Base-by-base conservation (phyloP, 2,329 filamentous ascomycete species). In the Penicillium sp. region DNA sequence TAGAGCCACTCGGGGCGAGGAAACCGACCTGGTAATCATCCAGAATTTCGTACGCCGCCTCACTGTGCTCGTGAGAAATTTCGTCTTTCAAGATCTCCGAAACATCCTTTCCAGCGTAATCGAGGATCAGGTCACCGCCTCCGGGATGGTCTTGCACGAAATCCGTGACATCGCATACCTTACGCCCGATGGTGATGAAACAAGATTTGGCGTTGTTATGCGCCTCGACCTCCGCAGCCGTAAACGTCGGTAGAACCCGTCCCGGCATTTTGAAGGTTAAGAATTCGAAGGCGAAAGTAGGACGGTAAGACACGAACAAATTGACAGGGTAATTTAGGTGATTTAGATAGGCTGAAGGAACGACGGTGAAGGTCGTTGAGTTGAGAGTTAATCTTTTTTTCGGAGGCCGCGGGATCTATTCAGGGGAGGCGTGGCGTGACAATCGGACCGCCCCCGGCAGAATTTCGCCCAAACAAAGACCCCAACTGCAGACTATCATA, bases 11-110 rank as follows among this genome's bases (percentile, higher is more conserved):
- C 2, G 82, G 82, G 5, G 82, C 81, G 31, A 97, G 78, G 68
- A 95, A 96, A 15, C 91, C 94, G 57, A 97, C 81, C 15, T 93
- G 82, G 44, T 85, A 88, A 40, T 97, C 94, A 44, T 96, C 90
- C 25, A 99, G 81, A 14, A 97, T 89, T 67, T 97, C 93, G 75
- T 97, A 99, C n/a, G 94, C 94, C 2, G 92, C 83, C 58, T 97
- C 92, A 46, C 89, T 91, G 73, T 99, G 94, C 42, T 81, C 77
- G 70, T 99, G 94, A 31, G 92, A 97, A 42, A 84, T 77, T 58
- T 87, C 82, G 69, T 99, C 92, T 70, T 89, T 86, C 75, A 99
- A 80, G 56, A 97, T 95, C 3, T 86, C 82, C 61, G 84, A 82
- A 55, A 97, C 82, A 74, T 99, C 94, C 73, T 91, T 90, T 63